These are phyloP conservation scores for Silene coronaria DNA, from an alignment of 179 eudicot species.

Conservation along the genomic window DNA sequence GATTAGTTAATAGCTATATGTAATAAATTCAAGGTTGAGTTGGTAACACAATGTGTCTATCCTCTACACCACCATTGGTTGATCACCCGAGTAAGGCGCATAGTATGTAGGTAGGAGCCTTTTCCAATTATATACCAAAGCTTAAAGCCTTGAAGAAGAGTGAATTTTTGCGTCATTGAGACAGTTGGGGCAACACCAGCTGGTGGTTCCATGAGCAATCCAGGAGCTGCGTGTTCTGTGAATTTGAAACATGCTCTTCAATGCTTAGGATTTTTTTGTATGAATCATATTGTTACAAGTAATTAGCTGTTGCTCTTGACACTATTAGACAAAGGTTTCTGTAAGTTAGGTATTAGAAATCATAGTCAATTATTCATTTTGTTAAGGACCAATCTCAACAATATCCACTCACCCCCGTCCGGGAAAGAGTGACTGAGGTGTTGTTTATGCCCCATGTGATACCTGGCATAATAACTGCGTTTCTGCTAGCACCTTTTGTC, in stretches of 20 bases:
- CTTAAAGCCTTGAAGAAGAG: not conserved
- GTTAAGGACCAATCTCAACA: not conserved
- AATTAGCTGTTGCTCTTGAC: conserved; percentile 8
- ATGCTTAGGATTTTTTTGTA: not conserved
- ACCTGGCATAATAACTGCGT: not conserved
- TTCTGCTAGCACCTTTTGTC: not conserved
- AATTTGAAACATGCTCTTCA: not conserved
- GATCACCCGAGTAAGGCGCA: not conserved
- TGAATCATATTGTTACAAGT: not conserved
- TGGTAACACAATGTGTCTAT: not conserved
- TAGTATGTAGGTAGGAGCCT: not conserved
- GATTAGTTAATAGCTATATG: not conserved
- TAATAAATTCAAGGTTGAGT: not conserved
- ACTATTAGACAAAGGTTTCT: not conserved
- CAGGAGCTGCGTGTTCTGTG: too few species aligned
- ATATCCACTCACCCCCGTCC: not conserved
- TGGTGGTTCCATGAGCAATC: not conserved
- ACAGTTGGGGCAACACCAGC: not conserved
- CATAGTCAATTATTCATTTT: not conserved
- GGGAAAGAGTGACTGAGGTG: not conserved
- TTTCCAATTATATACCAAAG: not conserved
- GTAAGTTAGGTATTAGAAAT: not conserved
- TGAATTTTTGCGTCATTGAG: not conserved
- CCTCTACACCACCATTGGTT: not conserved
- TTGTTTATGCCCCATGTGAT: not conserved